Evolutionary conservation across 2,329 filamentous ascomycete genomes (phyloP), one percentile per base, ranked within the genome.

Genomic region (Aphanocladium album): DNA sequence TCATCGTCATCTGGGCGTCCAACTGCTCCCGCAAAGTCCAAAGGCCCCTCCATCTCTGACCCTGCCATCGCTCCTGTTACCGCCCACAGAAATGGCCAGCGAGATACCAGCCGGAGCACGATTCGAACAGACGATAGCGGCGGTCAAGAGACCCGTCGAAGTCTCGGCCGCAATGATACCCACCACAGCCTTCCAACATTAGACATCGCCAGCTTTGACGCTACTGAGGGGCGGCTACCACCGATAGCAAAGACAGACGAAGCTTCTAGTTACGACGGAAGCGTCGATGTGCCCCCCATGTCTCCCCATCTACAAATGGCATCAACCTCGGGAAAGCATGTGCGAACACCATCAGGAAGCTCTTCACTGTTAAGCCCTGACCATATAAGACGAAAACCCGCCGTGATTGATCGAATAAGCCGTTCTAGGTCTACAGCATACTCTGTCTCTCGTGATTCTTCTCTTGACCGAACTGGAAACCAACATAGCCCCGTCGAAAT

Each of bases 401-500:
- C 79, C 2, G 78, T 84, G 5, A 83, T 85, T 60, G 79, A 83
- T 65, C 80, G 80, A n/a, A 82, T 85, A 51, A 81, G 76, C 62
- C 76, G 75, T 9, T 76, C 80, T 9, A 75, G 75, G 33, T 75
- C 75, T 25, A 74, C 78, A 2, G 75, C 71, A 7, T 72, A 71
- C 30, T 73, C 73, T 8, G 77, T 74, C 16, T 87, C 85, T 14
- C 77, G 83, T 62, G 83, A 83, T 7, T 86, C 84, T 1, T 87
- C 84, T 1, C 72, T 83, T 57, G 85, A 86, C 51, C 79, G 80
- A 25, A 80, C 78, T 14, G 58, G 49, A 16, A 79, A 82, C 17
- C 83, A 84, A 70, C 75, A 83, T 7, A 87, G 78, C 63, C 79
- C 81, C 5, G 76, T 86, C 64, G 84, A 76, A 66, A 84, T 83